Evolutionary conservation across 2,329 filamentous ascomycete genomes (phyloP), one percentile per base, ranked within the genome.

Genomic region (Diaporthe vexans): DNA sequence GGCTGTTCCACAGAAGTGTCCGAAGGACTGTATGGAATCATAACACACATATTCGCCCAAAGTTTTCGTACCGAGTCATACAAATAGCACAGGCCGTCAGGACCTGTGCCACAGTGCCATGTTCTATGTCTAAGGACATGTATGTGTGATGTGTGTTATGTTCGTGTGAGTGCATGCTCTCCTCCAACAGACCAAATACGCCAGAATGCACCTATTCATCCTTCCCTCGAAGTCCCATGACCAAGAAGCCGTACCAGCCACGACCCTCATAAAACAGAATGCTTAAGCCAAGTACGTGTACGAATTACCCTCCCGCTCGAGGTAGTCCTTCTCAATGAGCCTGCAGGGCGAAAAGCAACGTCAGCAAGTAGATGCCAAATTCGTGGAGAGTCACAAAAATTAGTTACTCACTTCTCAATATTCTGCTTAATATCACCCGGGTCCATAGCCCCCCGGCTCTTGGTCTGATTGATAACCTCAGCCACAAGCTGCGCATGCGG

Each of bases 341-440:
- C 94, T 95, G 78, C 58, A 79, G 71, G 24, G 52, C 40, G 10
- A 33, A 33, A 13, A 6, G 29, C 29, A 67, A 26, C 6, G 48
- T 68, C 63, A 73, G 48, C 15, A 54, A 29, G 29, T n/a, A 52
- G 21, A n/a, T n/a, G n/a, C n/a, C n/a, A n/a, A n/a, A n/a, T n/a
- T n/a, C n/a, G n/a, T n/a, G n/a, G n/a, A n/a, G n/a, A n/a, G n/a
- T n/a, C n/a, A n/a, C n/a, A n/a, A n/a, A n/a, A n/a, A n/a, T n/a
- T n/a, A n/a, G n/a, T n/a, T n/a, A n/a, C 93, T 80, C 84, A 95
- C 91, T 94, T 95, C 84, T 98, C 97, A 83, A 99, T 98, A 82
- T 98, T 97, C 86, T 93, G 93, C 91, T 99, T 99, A 78, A 99
- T 98, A 76, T 97, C 95, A 2, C 88, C 88, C 54, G 95, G 90